Evolutionary conservation across 805 yeast genomes (phyloP), one percentile per base, ranked within the genome.

Genomic region (Candida rishiriensis): DNA sequence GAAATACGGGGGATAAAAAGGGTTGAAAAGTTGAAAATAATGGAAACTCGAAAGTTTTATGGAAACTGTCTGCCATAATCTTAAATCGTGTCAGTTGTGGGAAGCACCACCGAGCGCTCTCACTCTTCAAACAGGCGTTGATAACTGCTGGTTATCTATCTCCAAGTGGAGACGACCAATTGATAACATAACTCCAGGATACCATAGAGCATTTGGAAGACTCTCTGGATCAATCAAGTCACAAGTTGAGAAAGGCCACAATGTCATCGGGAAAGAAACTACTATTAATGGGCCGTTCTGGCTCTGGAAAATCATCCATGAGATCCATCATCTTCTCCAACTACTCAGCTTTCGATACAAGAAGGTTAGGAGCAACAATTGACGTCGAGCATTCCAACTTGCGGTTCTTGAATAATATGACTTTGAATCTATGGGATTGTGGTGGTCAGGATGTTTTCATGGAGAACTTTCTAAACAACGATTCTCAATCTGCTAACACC

Each of bases 371-470:
- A 2, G 98, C 99, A 10, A 93, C 99, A 0, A 90, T 93, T 45
- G 99, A 93, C 60, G 97, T 93, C n/a, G 99, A 93, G 60, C 97
- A 93, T 60, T 88, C 97, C 2, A 96, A 91, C 66, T 68, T 93
- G 44, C 71, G 98, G 40, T 90, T 93, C 57, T 70, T 93, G 47
- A 97, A 97, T 1, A 90, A 91, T 61, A 88, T 93, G 95, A 89
- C 97, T 1, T 71, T 93, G 38, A 91, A 91, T 57, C 70, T 93
- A 17, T 90, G 98, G 98, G 99, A 93, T 64, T 93, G 99, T 67
- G 99, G 98, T 57, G 96, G 96, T 3, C 99, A 93, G 62, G 97
- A 93, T 63, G 88, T 85, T 2, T 93, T 90, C 54, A 90, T 93
- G 88, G 97, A 91, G 59, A 89, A 88, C 63, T 93, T 93, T 61